Evolutionary conservation across 352 stramenopile genomes (phyloP).

Genomic region (Pythium brachiatum): DNA sequence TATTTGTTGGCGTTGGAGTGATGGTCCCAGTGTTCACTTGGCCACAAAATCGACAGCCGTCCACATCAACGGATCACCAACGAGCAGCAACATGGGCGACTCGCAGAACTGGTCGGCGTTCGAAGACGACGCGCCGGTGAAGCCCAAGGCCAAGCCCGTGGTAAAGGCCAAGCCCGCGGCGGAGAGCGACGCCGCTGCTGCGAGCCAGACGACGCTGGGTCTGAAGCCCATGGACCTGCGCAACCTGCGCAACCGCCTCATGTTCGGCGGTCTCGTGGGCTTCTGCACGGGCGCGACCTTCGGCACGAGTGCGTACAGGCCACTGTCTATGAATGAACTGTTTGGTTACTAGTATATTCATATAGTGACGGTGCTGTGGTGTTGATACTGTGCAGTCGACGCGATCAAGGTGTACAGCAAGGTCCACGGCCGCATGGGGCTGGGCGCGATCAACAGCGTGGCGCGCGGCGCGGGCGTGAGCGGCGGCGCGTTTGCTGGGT

Average conservation of each 20-base stretch:
- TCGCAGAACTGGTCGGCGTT: slow-evolving; percentile 84
- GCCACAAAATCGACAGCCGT: neutral
- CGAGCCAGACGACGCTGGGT: neutral
- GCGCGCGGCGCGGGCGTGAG: slow-evolving; percentile 52
- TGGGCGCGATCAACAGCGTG: slow-evolving; percentile 42
- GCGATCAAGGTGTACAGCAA: slow-evolving; percentile 61
- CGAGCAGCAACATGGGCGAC: slow-evolving; percentile 48
- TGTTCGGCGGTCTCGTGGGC: slow-evolving; percentile 77
- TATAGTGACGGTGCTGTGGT: no score
- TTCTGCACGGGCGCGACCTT: slow-evolving; percentile 79
- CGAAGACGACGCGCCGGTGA: slow-evolving; percentile 36
- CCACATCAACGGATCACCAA: neutral
- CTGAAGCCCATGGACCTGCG: slow-evolving; percentile 39
- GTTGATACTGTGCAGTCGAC: slow-evolving; percentile 49
- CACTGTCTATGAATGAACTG: no score
- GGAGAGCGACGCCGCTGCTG: neutral
- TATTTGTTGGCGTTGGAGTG: neutral
- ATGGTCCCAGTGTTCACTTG: neutral
- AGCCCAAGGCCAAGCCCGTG: slow-evolving; percentile 13
- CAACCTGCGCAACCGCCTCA: slow-evolving; percentile 62
- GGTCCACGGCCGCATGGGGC: slow-evolving; percentile 45
- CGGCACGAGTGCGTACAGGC: slow-evolving; percentile 58
- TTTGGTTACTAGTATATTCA: no score
- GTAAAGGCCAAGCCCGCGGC: neutral
- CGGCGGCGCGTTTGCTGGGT: slow-evolving; percentile 63